Evolutionary conservation across 1,284 basidiomycete species (phyloP), one percentile per base, ranked within the genome.

Genomic region (Uromyces viciae-fabae): DNA sequence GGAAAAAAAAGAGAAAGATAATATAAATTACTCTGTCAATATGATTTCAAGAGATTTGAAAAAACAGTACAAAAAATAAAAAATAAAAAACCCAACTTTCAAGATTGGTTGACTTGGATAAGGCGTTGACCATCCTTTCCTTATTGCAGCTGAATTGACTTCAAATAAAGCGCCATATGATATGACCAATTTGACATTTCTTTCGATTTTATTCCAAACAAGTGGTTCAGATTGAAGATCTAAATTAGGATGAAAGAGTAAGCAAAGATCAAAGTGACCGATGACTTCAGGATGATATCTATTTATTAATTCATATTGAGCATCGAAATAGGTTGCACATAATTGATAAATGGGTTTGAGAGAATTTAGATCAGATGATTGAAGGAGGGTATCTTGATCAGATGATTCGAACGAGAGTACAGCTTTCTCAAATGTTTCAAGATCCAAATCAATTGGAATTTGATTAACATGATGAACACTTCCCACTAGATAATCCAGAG

Each of bases 401-500:
- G 83, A 84, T 68, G 83, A 82, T 56, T 83, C 82, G 25, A 66
- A 52, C 31, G 83, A 82, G 56, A 83, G 82, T 38, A 66, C 38
- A 36, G 75, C 72, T 46, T 28, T 36, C 28, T 75, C 75, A 46
- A 91, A 96, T 1, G 91, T 94, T 8, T 87, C 83, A 62, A 87
- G 83, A 87, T 98, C 94, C 84, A 99, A 97, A 87, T 99, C 96
- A 86, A 99, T 98, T 1, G 95, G 94, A 28, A 94, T 90, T 17
- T 88, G 89, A 83, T 91, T 90, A 84, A 94, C 94, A 84, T 98
- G 97, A 86, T 99, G 97, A 8, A 99, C 88, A 66, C 92, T 94
- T 5, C 97, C 96, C 75, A 99, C 94, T 83, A 98, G 86, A 86
- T 95, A 98, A 85, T 98, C 92, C 82, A 99, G 90, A 72, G 88